phyloP scores from a whole-genome alignment of 257 asterid genomes.

The Nicotiana sylvestris region DNA sequence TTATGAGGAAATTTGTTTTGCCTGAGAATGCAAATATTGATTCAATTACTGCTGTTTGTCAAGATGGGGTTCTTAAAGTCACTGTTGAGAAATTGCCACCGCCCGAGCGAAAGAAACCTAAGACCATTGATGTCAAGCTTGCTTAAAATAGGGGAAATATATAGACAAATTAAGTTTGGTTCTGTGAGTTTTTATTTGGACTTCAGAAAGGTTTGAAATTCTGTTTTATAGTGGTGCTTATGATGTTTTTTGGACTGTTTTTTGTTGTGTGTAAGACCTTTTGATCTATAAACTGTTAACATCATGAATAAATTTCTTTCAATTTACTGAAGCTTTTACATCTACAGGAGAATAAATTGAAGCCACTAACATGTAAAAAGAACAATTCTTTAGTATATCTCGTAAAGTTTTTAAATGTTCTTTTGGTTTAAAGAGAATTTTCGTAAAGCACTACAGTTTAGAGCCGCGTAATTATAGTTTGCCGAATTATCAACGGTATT shows the following conservation, averaged over 20 bases:
- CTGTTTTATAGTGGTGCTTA: neutral
- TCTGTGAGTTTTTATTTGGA: neutral
- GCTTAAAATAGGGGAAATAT: neutral
- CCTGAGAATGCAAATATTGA: slow-evolving; percentile 28
- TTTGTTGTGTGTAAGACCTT: neutral
- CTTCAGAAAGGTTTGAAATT: neutral
- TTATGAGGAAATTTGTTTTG: slow-evolving; percentile 32
- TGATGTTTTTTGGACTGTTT: neutral
- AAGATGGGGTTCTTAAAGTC: slow-evolving; percentile 28
- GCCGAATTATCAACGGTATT: too few relatives aligned
- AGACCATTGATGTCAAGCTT: slow-evolving; percentile 2
- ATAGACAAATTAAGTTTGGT: neutral
- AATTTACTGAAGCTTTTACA: neutral
- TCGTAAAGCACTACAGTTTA: too few relatives aligned
- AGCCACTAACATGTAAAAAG: too few relatives aligned
- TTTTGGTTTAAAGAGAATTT: too few relatives aligned
- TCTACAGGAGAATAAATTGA: neutral
- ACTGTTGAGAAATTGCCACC: slow-evolving; percentile 17
- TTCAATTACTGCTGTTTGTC: slow-evolving; percentile 11
- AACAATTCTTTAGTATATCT: too few relatives aligned
- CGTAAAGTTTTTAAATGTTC: neutral
- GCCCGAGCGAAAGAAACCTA: slow-evolving; percentile 11
- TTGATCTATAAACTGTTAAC: neutral
- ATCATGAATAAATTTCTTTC: neutral
- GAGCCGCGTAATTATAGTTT: too few relatives aligned